Conservation (phyloP, 2,329 filamentous ascomycete species). For the Stromatinia cepivora region DNA sequence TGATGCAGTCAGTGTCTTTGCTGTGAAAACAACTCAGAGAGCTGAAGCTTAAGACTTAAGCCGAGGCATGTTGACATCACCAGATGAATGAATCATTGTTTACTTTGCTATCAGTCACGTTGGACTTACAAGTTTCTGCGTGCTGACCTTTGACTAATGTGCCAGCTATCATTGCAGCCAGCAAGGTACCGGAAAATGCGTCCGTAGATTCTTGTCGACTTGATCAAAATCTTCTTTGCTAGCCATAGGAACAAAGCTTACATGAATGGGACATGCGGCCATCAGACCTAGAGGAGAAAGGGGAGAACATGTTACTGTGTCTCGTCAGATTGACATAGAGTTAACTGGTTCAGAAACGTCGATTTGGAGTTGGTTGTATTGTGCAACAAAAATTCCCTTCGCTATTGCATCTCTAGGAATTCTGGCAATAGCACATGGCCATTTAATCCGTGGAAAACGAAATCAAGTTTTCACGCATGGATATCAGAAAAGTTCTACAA, state of each 20-base stretch:
- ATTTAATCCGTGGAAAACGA: no score
- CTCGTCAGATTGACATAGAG: not conserved
- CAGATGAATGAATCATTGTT: conserved; percentile 2
- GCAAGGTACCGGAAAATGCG: not conserved
- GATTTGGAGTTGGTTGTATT: no score
- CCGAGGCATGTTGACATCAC: conserved; percentile 13
- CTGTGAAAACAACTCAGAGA: conserved; percentile 18
- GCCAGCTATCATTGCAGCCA: not conserved
- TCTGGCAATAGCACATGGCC: no score
- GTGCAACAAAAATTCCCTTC: no score
- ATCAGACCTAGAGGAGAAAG: not conserved
- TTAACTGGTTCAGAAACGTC: not conserved
- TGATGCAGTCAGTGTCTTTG: not conserved
- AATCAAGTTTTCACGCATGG: no score
- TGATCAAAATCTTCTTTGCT: not conserved
- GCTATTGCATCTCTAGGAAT: no score
- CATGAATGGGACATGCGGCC: not conserved
- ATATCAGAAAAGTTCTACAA: no score
- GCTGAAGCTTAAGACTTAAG: not conserved
- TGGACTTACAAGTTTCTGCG: not conserved
- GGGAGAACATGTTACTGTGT: not conserved
- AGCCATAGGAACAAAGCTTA: no score
- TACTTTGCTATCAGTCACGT: conserved; percentile 7
- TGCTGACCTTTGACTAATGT: not conserved
- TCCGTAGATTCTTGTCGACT: not conserved